A percentile compares a stretch with the other conserved stretches of the same genome.
phyloP scores from a whole-genome alignment of 1,284 basidiomycete species.

The Fistulinella cinereoalba region DNA sequence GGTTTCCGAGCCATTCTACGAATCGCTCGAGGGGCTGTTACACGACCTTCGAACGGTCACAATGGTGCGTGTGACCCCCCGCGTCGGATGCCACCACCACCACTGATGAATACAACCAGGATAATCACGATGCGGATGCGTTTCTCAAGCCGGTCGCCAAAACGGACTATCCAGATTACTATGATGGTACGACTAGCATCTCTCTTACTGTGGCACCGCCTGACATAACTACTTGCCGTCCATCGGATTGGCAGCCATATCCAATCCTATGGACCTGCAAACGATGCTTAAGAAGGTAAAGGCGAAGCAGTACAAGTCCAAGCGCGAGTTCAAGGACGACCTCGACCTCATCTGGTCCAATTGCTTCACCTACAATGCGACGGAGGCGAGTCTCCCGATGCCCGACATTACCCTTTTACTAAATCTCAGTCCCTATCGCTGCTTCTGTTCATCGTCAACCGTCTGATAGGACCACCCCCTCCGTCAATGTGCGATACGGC shows the following conservation, averaged over 20 bases:
- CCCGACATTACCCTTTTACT: background rate
- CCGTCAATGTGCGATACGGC: constrained; percentile 71
- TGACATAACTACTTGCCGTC: background rate
- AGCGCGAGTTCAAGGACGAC: constrained; percentile 91
- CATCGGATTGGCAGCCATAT: constrained; percentile 64
- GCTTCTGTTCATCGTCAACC: background rate
- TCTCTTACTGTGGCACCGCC: constrained; percentile 1
- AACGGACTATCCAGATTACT: constrained; percentile 86
- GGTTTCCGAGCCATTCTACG: constrained; percentile 86
- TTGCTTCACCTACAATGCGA: constrained; percentile 89
- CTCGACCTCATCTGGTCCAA: constrained; percentile 97
- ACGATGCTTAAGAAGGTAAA: constrained; percentile 94
- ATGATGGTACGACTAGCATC: constrained; percentile 60
- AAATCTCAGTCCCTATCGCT: background rate
- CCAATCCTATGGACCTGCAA: constrained; percentile 91
- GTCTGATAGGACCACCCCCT: constrained; percentile 66
- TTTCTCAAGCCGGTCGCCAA: constrained; percentile 89
- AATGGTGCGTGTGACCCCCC: constrained; percentile 50
- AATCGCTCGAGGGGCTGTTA: constrained; percentile 84
- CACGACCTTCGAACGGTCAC: constrained; percentile 78
- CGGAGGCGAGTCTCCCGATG: constrained; percentile 58
- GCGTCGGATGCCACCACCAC: background rate
- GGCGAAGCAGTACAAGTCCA: constrained; percentile 86
- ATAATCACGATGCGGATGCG: constrained; percentile 83
- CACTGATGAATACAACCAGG: constrained; percentile 44